Base-by-base conservation (phyloP, 768 basidiomycete genomes). In the Leccinum uliginosum region DNA sequence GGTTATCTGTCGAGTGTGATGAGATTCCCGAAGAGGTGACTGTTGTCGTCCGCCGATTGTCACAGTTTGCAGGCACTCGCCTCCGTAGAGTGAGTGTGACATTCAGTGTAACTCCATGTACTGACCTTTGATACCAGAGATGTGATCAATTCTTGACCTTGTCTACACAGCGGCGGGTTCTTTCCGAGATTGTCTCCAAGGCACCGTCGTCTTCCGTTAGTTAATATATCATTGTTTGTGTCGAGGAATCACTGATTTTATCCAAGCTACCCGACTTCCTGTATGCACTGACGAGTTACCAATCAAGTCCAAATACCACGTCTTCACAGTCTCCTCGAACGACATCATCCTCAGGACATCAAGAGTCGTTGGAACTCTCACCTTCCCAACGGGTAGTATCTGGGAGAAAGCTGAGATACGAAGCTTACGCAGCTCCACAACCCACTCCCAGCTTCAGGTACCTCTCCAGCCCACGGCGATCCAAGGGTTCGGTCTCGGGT, bases 201-300 rank as follows among this genome's bases (percentile, higher is more conserved):
- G 78, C 82, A 27, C 66, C 69, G 38, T 82, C 85, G 2, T 74
- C 81, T 51, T 82, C 88, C 30, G 89, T 88, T 65, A 60, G 81
- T 64, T 44, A n/a, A 30, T 49, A 50, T 27, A 50, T 51, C 45
- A 23, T 24, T 29, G 12, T 63, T 27, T 9, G 24, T 54, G 52
- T 47, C 44, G 24, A 55, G 32, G 15, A 53, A 38, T 59, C 9
- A 30, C 52, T 55, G 29, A 63, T 30, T 44, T 38, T 40, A 45
- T 34, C 50, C 27, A 63, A 91, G 91, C 79, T 91, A 45, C 90
- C 89, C 21, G 89, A 87, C 61, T 87, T 91, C 57, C 68, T 86
- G 43, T 59, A 69, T 27, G 77, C 84, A 4, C 67, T 90, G 38
- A 76, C 80, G 44, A 62, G 57, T 12, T 65, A 76, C 56, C 65